Evolutionary conservation across 768 basidiomycete genomes (phyloP).

Genomic region (Xerocomus spinulosus): DNA sequence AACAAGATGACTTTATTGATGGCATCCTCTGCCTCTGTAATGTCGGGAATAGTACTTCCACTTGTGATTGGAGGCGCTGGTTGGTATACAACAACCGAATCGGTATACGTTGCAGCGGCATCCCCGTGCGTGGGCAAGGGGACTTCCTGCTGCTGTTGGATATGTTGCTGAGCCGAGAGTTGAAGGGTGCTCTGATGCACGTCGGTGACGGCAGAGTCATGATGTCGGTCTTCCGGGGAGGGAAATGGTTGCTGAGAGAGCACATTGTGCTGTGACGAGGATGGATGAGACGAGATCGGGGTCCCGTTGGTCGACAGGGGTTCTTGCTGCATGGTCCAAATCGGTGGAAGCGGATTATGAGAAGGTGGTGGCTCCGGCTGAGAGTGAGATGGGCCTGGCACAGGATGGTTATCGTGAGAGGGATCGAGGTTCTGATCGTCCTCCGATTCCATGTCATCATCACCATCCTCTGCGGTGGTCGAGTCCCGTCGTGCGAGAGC

Average conservation of each 20-base stretch:
- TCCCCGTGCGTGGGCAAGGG: conserved; percentile 26
- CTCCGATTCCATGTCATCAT: conserved; percentile 36
- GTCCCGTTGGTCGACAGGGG: conserved; percentile 24
- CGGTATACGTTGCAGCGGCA: conserved; percentile 22
- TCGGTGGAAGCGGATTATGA: conserved; percentile 30
- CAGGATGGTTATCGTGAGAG: conserved; percentile 21
- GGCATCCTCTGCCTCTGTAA: conserved; percentile 50
- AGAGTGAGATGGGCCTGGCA: conserved; percentile 30
- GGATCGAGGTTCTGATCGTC: conserved; percentile 30
- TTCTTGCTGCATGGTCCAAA: conserved; percentile 33
- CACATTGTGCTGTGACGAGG: conserved; percentile 26
- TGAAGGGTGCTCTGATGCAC: conserved; percentile 29
- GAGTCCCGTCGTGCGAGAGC: conserved; percentile 25
- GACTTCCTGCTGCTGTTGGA: conserved; percentile 28
- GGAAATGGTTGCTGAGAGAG: conserved; percentile 29
- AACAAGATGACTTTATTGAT: conserved; percentile 52
- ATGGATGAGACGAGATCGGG: conserved; percentile 31
- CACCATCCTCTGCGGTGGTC: conserved; percentile 28
- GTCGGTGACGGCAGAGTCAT: conserved; percentile 21
- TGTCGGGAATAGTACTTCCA: conserved; percentile 34
- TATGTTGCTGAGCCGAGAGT: conserved; percentile 28
- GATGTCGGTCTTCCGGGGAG: conserved; percentile 25
- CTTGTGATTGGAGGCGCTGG: conserved; percentile 30
- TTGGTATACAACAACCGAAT: conserved; percentile 32
- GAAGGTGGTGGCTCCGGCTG: conserved; percentile 21